A percentile compares a stretch with the other conserved stretches of the same genome.
phyloP scores from a whole-genome alignment of 345 rosid genomes.

The Rhodamnia rubescens region DNA sequence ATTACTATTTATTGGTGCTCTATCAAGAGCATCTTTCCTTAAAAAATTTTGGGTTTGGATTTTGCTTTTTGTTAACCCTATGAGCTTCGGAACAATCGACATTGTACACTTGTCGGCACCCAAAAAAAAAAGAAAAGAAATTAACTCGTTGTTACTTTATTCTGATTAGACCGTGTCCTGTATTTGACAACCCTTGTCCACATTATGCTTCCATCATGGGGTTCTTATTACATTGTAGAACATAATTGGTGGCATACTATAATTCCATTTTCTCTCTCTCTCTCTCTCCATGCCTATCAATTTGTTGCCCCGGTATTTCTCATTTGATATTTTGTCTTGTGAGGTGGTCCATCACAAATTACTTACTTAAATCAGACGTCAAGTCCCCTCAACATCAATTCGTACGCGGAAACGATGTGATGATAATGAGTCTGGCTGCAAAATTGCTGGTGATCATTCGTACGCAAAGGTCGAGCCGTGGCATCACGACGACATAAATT shows the following conservation, averaged over 20 bases:
- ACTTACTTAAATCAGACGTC: neutral
- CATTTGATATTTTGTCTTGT: no score
- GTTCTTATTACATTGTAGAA: neutral
- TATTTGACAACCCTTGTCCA: neutral
- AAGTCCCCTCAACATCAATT: neutral
- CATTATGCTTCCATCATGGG: neutral
- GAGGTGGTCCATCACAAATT: neutral
- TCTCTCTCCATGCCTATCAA: neutral
- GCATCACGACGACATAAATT: neutral
- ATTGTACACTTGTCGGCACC: neutral
- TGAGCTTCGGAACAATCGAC: neutral
- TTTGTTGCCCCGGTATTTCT: neutral
- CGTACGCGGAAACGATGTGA: neutral
- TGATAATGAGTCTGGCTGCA: neutral
- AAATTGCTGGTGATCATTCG: neutral
- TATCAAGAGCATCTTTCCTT: neutral
- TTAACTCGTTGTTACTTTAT: neutral
- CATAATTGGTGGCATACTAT: neutral
- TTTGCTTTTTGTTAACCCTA: neutral
- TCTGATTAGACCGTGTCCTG: neutral
- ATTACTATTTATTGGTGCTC: neutral
- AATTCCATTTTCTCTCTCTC: neutral
- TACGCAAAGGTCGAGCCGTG: no score
- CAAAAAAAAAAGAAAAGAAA: neutral
- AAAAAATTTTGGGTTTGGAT: neutral